phyloP scores from a whole-genome alignment of 192 early-diverging fungal genomes.

The Geosiphon pyriformis region DNA sequence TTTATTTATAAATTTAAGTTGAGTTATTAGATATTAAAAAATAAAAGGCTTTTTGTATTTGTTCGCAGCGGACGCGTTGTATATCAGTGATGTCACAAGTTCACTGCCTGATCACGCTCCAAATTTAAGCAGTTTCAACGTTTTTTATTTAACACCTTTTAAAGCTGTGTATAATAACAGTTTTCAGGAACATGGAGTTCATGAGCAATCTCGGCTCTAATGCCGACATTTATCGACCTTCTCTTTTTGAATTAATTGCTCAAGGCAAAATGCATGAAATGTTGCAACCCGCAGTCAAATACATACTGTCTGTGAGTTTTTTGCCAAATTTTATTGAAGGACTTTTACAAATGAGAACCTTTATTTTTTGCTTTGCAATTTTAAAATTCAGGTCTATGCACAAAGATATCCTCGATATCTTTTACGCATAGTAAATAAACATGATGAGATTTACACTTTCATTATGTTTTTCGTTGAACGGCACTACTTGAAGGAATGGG shows the following conservation, averaged over 20 bases:
- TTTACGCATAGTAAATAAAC: constrained; percentile 66
- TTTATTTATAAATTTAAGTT: no score
- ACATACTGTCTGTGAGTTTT: constrained; percentile 67
- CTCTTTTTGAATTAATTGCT: constrained; percentile 85
- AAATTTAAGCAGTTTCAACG: no score
- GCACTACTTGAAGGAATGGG: constrained; percentile 78
- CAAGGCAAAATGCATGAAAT: constrained; percentile 79
- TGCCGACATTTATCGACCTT: constrained; percentile 72
- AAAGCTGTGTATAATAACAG: not conserved
- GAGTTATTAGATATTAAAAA: no score
- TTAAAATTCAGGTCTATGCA: constrained; percentile 75
- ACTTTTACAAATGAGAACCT: not conserved
- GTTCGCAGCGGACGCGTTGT: no score
- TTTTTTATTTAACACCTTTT: no score
- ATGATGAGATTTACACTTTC: constrained; percentile 77
- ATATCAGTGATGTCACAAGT: no score
- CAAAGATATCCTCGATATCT: constrained; percentile 84
- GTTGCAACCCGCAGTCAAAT: constrained; percentile 78
- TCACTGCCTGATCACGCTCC: no score
- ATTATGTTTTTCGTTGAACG: constrained; percentile 77
- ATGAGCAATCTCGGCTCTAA: constrained; percentile 73
- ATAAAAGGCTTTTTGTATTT: no score
- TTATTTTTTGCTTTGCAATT: not conserved
- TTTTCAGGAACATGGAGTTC: constrained; percentile 62
- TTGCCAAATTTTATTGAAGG: not conserved